Base-by-base conservation (phyloP, 768 basidiomycete species). In the Lentinula sp. region DNA sequence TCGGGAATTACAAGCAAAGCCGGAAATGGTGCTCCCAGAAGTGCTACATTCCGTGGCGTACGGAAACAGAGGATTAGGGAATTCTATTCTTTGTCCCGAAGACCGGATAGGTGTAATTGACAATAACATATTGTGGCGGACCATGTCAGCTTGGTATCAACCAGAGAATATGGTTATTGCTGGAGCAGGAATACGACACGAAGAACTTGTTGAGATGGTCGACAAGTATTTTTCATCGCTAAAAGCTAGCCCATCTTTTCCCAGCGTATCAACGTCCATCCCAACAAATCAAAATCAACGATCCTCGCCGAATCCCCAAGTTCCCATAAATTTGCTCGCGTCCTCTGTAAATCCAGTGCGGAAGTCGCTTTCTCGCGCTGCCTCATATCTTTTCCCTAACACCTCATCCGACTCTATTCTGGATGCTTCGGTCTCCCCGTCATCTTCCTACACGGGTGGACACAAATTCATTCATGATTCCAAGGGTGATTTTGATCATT, bases 101-200 rank as follows among this genome's bases (percentile, higher is more conserved):
- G 89, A 95, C 20, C 85, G 90, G 45, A 83, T 97, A 68, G 77
- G 85, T 55, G 64, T 73, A 52, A 85, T 98, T 56, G 85, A 88
- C 62, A 77, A 79, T 33, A 71, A 79, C 46, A 74, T 83, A 23
- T 79, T 98, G 61, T 79, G 82, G 53, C 74, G 79, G 5, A 89
- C 79, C 62, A 85, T 90, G 78, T 75, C 76, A 59, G 83, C 87
- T 43, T 97, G 94, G 95, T 98, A 93, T 72, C 78, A 85, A 54
- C 96, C 97, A 0, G 96, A 98, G 69, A 79, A 92, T 58, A 97
- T 99, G 85, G 95, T 98, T 43, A 81, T 98, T 60, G 94, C 96
- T 5, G 95, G 93, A 10, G 90, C 93, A 0, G 97, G 97, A 9
- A 89, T 99, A 84, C 83, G 79, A 9, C 97, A 98, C 69, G 85